A percentile compares a stretch with the other conserved stretches of the same genome.
Conservation (phyloP, 1,284 basidiomycete genomes). For the Apiotrichum montevideense region DNA sequence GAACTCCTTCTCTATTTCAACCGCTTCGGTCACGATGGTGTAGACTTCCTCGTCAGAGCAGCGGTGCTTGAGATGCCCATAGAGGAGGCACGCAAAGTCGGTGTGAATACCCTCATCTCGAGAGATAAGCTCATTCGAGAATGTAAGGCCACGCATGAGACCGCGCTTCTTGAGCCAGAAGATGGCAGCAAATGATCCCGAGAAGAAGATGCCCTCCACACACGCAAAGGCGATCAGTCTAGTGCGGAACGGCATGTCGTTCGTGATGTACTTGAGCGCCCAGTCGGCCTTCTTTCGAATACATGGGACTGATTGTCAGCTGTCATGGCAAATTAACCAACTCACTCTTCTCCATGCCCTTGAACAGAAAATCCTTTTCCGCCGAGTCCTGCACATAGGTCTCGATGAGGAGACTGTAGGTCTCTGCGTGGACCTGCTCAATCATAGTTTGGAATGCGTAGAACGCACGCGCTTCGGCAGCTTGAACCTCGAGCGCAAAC, state of each 20-base stretch:
- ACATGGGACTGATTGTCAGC: slow-evolving; percentile 48
- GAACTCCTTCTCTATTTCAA: slow-evolving; percentile 75
- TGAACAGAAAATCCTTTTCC: slow-evolving; percentile 53
- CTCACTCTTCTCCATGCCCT: slow-evolving; percentile 53
- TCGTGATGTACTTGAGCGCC: slow-evolving; percentile 85
- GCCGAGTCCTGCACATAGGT: slow-evolving; percentile 53
- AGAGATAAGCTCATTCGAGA: slow-evolving; percentile 92
- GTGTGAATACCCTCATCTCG: slow-evolving; percentile 97
- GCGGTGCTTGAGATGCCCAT: slow-evolving; percentile 64
- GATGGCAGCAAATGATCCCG: slow-evolving; percentile 87
- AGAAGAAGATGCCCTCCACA: slow-evolving; percentile 97
- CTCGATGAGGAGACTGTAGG: slow-evolving; percentile 56
- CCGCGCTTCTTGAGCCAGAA: slow-evolving; percentile 99
- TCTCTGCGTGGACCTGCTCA: slow-evolving; percentile 58
- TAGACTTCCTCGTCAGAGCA: slow-evolving; percentile 70
- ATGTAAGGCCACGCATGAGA: slow-evolving; percentile 94
- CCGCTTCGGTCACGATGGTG: slow-evolving; percentile 70
- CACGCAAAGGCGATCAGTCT: slow-evolving; percentile 89
- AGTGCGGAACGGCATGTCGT: slow-evolving; percentile 67
- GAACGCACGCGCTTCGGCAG: slow-evolving; percentile 89
- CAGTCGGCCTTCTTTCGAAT: slow-evolving; percentile 85
- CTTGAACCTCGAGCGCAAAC: slow-evolving; percentile 91
- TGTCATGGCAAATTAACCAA: background rate
- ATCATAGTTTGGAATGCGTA: slow-evolving; percentile 99
- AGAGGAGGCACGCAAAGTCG: slow-evolving; percentile 62